A percentile compares a stretch with the other conserved stretches of the same genome.
phyloP scores from a whole-genome alignment of 2,329 filamentous ascomycete genomes.

The Colletotrichum sidae region DNA sequence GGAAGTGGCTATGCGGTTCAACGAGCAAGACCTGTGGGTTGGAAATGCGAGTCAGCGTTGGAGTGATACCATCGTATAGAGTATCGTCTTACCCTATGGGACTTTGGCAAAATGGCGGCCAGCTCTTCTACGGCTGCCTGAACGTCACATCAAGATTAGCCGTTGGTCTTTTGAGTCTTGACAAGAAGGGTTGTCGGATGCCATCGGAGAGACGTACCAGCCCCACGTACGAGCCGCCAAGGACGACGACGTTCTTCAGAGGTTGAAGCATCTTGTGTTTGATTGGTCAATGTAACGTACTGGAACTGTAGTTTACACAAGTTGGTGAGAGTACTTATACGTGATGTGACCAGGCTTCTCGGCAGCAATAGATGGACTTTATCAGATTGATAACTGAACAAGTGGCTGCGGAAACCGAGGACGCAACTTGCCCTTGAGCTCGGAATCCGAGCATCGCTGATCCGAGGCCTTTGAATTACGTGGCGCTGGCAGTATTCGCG shows the following conservation, averaged over 20 bases:
- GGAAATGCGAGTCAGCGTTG: background rate
- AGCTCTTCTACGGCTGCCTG: slow-evolving; percentile 19
- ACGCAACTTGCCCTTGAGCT: no score
- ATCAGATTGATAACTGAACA: no score
- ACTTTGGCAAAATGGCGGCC: slow-evolving; percentile 18
- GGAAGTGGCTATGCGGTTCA: slow-evolving; percentile 31
- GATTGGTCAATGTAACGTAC: background rate
- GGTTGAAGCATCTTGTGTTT: slow-evolving; percentile 23
- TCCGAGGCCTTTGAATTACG: no score
- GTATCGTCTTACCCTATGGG: slow-evolving; percentile 11
- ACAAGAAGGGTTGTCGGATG: slow-evolving; percentile 8
- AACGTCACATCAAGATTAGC: background rate
- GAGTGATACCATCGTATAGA: background rate
- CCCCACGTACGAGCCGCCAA: slow-evolving; percentile 59
- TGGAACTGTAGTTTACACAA: no score
- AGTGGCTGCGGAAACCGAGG: no score
- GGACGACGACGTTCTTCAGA: slow-evolving; percentile 51
- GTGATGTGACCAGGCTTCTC: no score
- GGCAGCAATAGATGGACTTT: no score
- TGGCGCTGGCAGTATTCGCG: no score
- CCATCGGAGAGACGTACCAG: slow-evolving; percentile 40
- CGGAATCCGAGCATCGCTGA: no score
- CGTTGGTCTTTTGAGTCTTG: no score
- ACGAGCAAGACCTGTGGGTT: slow-evolving; percentile 14
- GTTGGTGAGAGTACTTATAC: no score